A percentile compares a stretch with the other conserved stretches of the same genome.
Conservation (phyloP, 345 rosid species). For the Brassica napus region DNA sequence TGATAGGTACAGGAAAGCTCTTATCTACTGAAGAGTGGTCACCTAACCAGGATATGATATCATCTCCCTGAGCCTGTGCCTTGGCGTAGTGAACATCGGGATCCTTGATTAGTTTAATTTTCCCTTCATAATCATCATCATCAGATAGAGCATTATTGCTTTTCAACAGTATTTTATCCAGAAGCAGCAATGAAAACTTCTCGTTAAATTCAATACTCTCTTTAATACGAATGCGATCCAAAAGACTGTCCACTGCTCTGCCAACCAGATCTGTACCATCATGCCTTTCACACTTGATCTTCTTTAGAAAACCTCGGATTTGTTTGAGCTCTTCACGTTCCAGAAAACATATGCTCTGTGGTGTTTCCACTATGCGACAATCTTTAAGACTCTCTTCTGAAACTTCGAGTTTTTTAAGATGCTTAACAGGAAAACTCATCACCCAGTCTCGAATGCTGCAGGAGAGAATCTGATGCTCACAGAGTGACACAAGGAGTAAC, state of each 20-base stretch:
- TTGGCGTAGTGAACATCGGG: constrained; percentile 3
- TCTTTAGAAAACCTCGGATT: constrained; percentile 2
- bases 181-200: constrained; percentile 18
- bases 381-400: not conserved
- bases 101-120: not conserved
- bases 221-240: not conserved
- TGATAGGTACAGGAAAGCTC: constrained; percentile 18
- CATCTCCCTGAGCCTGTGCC: constrained; percentile 28
- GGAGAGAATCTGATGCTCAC: not conserved
- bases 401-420: not conserved
- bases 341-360: constrained; percentile 34
- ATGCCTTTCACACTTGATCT: constrained; percentile 8
- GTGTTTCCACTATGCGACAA: constrained; percentile 8
- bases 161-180: constrained; percentile 24
- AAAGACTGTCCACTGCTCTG: constrained; percentile 21
- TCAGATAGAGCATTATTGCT: not conserved
- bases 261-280: constrained; percentile 9
- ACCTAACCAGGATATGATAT: constrained; percentile 28
- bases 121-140: not conserved
- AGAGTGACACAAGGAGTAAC: constrained; percentile 3
- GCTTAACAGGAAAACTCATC: not conserved
- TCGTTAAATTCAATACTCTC: constrained; percentile 13
- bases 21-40: constrained; percentile 4
- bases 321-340: constrained; percentile 12
- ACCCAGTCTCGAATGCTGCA: constrained; percentile 25